Base-by-base conservation (phyloP, 1,139 yeast species). In the Candida frijolesensis region DNA sequence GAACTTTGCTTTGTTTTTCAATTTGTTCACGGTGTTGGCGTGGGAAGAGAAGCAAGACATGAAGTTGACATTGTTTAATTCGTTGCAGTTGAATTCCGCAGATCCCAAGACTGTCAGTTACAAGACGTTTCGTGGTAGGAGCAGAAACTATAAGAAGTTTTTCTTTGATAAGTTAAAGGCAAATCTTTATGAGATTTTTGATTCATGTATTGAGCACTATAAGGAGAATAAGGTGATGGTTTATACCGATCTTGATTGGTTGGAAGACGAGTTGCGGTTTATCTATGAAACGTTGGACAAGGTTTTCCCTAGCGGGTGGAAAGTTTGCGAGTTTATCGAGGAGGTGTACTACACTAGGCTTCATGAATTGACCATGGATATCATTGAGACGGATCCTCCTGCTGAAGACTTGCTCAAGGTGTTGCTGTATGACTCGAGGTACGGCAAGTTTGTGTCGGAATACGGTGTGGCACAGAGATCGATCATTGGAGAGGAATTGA, bases 11-110 rank as follows among this genome's bases (percentile, higher is more conserved):
- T 71, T 91, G 55, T 84, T 89, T 1, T 85, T 84, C 43, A 82
- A 94, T 50, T 66, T 89, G 45, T 83, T 91, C 38, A 87, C 89
- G 57, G 80, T 95, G 29, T 76, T 95, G 41, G 96, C 91, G 55
- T 79, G 74, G 56, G 99, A 95, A 65, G 88, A 87, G 56, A 75
- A 79, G 39, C 91, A 88, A 60, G 99, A 94, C 61, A 66, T 84
- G 53, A 84, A 85, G 58, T 74, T 84, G 32, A 64, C 71, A 9
- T 72, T 87, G n/a, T 70, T 81, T 52, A 67, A 74, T 42, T 76
- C 75, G 46, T 72, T 85, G 44, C 64, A 63, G 49, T 65, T 70
- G 56, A 60, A 54, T 48, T 59, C 54, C 19, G 56, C 52, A 8
- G 62, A 62, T 44, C 42, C 59, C 14, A 60, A 59, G 30, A 58